Base-by-base conservation (phyloP, 2,329 filamentous ascomycete species). In the Uncinocarpus reesii region DNA sequence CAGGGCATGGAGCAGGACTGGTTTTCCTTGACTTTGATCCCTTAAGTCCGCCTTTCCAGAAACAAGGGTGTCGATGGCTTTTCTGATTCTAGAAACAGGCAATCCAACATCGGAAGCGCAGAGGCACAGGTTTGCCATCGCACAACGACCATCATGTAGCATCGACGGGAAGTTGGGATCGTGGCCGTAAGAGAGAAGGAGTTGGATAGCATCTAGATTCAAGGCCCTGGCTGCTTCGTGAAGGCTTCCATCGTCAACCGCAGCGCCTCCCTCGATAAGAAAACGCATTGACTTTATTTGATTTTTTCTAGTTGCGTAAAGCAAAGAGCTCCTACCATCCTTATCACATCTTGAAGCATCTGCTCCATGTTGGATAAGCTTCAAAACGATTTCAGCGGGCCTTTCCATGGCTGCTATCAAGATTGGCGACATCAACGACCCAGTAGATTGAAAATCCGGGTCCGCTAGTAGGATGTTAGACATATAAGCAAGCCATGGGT, bases 151-250 rank as follows among this genome's bases (percentile, higher is more conserved):
- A 13, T 71, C 72, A 54, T 83, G 79, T 1, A 79, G 64, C 2
- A 75, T 71, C 45, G 77, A 82, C 0, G 80, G 80, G 48, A 81
- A 83, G 57, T 83, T 80, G 0, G 78, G 71, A 13, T 81, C 76
- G 51, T 84, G 80, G 1, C 74, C 76, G 52, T 75, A 66, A 38
- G 79, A 67, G 4, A 83, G 63, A 1, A 85, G 66, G 1, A 79
- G 66, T 42, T 71, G 69, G 52, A 81, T 75, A 1, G 74, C 74
- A 10, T 73, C 63, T 0, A 80, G 53, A 53, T 82, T 78, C 16
- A 84, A 67, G 40, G 76, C 72, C 10, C 77, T 69, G 0, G 80
- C 75, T 2, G 80, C 78, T 51, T 82, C 80, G 56, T 84, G 81
- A 2, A 85, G 67, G 1, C 79, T 83, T 0, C 80, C 80, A 51